Evolutionary conservation across 257 asterid genomes (phyloP).

Genomic region (Craterostigma plantagineum): DNA sequence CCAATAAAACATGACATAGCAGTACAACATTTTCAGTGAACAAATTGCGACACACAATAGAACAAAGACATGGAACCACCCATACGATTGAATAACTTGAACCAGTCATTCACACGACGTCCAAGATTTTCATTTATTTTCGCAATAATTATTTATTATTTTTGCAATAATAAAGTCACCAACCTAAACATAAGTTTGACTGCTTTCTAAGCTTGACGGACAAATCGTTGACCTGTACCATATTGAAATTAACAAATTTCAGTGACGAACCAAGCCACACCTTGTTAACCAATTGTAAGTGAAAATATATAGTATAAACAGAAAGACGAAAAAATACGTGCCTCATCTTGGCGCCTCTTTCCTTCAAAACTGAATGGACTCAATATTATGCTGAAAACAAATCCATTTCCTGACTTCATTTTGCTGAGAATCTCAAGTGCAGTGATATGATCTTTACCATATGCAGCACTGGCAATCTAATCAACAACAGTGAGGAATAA

Average conservation of each 20-base stretch:
- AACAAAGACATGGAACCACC: too few species aligned
- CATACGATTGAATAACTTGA: too few species aligned
- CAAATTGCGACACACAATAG: too few species aligned
- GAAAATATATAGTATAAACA: constrained; percentile 9
- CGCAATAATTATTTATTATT: too few species aligned
- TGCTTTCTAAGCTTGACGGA: constrained; percentile 44
- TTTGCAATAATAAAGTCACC: constrained; percentile 19
- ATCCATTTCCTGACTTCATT: constrained; percentile 39
- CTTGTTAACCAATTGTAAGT: not conserved
- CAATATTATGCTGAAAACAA: constrained; percentile 59
- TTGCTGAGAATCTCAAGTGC: constrained; percentile 57
- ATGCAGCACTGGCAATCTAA: constrained; percentile 92
- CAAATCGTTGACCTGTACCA: constrained; percentile 63
- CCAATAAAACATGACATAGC: too few species aligned
- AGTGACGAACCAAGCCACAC: not conserved
- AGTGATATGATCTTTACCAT: constrained; percentile 50
- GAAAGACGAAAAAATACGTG: constrained; percentile 9
- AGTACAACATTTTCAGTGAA: too few species aligned
- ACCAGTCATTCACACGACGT: too few species aligned
- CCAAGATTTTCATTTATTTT: too few species aligned
- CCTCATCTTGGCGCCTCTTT: constrained; percentile 80
- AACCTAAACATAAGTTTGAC: constrained; percentile 59
- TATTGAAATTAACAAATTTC: constrained; percentile 9
- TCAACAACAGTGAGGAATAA: not conserved
- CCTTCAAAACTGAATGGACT: constrained; percentile 98